A percentile compares a stretch with the other conserved stretches of the same genome.
Conservation (phyloP, 1,284 basidiomycete species). For the Heterobasidion parviporum region DNA sequence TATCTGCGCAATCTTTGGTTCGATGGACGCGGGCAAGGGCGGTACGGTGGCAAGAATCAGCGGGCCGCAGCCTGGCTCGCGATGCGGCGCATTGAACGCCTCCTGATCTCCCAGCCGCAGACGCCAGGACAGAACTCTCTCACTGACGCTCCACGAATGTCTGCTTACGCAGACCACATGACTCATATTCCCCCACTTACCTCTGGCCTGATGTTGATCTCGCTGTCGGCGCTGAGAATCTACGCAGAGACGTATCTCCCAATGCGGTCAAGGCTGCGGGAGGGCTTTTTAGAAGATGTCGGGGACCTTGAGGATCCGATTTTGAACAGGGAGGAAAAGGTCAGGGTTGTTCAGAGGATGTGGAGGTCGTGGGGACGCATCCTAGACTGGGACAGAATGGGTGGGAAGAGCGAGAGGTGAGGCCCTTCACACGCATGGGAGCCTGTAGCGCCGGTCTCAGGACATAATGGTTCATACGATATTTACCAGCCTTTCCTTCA, state of each 20-base stretch:
- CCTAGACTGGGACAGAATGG: constrained; percentile 43
- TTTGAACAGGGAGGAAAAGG: constrained; percentile 61
- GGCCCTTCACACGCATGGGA: no score
- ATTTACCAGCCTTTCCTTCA: no score
- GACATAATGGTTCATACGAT: no score
- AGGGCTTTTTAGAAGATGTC: constrained; percentile 83
- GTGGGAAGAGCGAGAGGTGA: constrained; percentile 6
- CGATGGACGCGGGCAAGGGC: constrained; percentile 36
- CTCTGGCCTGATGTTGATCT: constrained; percentile 67
- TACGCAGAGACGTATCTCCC: constrained; percentile 54
- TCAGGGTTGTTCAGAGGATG: constrained; percentile 79
- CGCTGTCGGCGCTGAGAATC: constrained; percentile 57
- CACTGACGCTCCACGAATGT: not conserved
- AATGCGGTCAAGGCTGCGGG: constrained; percentile 47
- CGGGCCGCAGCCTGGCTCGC: constrained; percentile 50
- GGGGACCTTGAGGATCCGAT: constrained; percentile 73
- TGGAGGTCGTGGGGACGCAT: constrained; percentile 79
- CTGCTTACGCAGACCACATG: not conserved
- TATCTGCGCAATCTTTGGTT: constrained; percentile 44
- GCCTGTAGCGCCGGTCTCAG: no score
- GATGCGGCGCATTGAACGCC: constrained; percentile 68
- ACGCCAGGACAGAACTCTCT: constrained; percentile 8
- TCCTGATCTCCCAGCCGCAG: constrained; percentile 47
- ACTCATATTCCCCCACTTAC: constrained; percentile 42
- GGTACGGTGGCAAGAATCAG: constrained; percentile 43